phyloP scores from a whole-genome alignment of 2,329 filamentous ascomycete species.

The Fonsecaea erecta region DNA sequence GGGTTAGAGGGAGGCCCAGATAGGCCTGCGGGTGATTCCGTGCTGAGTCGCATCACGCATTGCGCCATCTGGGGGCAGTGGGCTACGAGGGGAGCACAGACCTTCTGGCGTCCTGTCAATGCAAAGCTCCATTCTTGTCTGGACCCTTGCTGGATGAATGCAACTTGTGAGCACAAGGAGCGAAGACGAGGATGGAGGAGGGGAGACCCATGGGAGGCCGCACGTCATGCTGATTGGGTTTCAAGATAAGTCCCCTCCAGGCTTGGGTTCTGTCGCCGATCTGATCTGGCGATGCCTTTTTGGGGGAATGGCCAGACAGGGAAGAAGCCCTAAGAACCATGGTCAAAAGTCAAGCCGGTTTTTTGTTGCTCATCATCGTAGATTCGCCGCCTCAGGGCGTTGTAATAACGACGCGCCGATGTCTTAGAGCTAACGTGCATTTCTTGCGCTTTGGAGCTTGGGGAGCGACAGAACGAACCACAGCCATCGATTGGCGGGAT shows the following conservation, averaged over 20 bases:
- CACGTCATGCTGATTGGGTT: conserved; percentile 17
- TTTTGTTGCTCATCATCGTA: neutral
- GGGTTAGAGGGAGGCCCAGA: conserved; percentile 12
- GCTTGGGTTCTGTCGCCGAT: conserved; percentile 5
- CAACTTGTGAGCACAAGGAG: conserved; percentile 25
- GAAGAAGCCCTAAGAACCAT: conserved; percentile 1
- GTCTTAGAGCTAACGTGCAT: neutral
- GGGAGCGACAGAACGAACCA: conserved; percentile 10
- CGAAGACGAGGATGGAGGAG: neutral
- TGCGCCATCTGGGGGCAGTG: conserved; percentile 34
- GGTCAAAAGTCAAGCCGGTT: conserved; percentile 1
- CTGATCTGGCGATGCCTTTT: conserved; percentile 12
- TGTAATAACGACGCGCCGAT: neutral
- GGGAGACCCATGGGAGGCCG: conserved; percentile 10
- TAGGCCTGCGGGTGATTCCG: conserved; percentile 33
- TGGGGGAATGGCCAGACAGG: neutral
- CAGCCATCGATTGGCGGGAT: conserved; percentile 17
- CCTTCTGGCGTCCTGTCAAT: conserved; percentile 19
- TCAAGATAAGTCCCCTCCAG: neutral
- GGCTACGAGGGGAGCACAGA: conserved; percentile 23
- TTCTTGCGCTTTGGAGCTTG: neutral
- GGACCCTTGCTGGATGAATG: conserved; percentile 29
- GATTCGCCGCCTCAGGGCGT: neutral
- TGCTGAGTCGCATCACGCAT: conserved; percentile 33
- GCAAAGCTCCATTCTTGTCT: conserved; percentile 33